phyloP scores from a whole-genome alignment of 2,329 filamentous ascomycete species.

The Aureobasidium sp. region DNA sequence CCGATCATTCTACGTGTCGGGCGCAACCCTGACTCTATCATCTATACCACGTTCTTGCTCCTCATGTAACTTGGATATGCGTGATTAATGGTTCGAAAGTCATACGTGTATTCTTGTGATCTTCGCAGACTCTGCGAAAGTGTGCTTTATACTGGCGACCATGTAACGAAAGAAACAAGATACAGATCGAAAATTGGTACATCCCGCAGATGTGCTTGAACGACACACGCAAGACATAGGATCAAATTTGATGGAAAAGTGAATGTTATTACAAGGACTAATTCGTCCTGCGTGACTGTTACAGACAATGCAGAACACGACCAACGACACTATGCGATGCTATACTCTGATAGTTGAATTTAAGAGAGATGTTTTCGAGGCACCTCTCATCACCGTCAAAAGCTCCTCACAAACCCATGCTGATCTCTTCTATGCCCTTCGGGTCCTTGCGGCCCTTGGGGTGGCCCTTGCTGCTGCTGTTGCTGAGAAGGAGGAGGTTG shows the following conservation, averaged over 20 bases:
- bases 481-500: background rate
- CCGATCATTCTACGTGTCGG: background rate
- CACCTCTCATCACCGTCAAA: conserved; percentile 14
- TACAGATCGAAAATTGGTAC: too few species aligned
- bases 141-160: too few species aligned
- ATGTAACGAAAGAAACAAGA: too few species aligned
- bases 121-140: too few species aligned
- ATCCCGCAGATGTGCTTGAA: too few species aligned
- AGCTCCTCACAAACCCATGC: conserved; percentile 14
- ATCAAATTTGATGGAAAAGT: background rate
- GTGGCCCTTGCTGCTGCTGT: background rate
- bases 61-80: background rate
- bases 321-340: background rate
- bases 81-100: too few species aligned
- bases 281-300: background rate
- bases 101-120: too few species aligned
- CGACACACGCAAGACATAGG: too few species aligned
- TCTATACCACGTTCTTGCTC: background rate
- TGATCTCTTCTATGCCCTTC: conserved; percentile 7
- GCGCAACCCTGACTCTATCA: background rate
- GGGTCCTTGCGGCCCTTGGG: background rate
- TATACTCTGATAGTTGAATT: background rate
- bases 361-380: background rate
- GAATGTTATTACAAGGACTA: background rate
- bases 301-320: background rate